These are phyloP conservation scores for Paecilomyces dactylethromorphus DNA, from an alignment of 2,329 filamentous ascomycete genomes.

Conservation along the genomic window DNA sequence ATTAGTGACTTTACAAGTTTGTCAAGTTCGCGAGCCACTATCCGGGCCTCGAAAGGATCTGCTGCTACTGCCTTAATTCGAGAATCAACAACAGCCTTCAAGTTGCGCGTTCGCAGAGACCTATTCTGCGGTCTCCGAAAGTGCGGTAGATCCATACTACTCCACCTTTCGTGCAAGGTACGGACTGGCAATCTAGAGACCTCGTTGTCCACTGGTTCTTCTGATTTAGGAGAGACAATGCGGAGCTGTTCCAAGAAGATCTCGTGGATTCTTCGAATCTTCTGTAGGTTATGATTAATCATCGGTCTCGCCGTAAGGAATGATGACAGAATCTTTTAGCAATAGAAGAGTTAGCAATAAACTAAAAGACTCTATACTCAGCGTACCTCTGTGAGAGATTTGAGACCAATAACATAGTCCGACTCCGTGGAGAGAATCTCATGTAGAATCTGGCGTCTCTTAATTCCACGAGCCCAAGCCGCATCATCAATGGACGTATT, in stretches of 20 bases:
- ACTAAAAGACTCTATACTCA: neutral
- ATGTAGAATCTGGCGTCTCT: slow-evolving; percentile 72
- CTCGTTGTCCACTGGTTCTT: slow-evolving; percentile 10
- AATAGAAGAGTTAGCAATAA: neutral
- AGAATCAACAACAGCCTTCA: slow-evolving; percentile 20
- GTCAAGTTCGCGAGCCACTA: slow-evolving; percentile 49
- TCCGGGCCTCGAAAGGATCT: slow-evolving; percentile 47
- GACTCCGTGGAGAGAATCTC: slow-evolving; percentile 84
- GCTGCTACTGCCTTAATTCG: slow-evolving; percentile 36
- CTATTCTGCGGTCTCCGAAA: slow-evolving; percentile 20
- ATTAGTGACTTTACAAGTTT: slow-evolving; percentile 38
- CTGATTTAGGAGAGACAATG: slow-evolving; percentile 60
- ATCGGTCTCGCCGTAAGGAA: slow-evolving; percentile 65
- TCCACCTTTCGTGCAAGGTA: slow-evolving; percentile 40
- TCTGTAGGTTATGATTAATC: slow-evolving; percentile 71
- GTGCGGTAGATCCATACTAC: slow-evolving; percentile 41
- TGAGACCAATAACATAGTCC: slow-evolving; percentile 79
- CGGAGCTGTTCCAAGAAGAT: slow-evolving; percentile 71
- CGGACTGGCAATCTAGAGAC: slow-evolving; percentile 13
- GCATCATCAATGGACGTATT: slow-evolving; percentile 54
- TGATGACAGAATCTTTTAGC: slow-evolving; percentile 61
- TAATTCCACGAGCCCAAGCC: slow-evolving; percentile 64
- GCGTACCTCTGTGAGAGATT: slow-evolving; percentile 75
- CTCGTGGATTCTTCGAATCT: slow-evolving; percentile 78
- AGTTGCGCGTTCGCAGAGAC: slow-evolving; percentile 21